These are phyloP conservation scores for Tetrahymena thermophila DNA, from an alignment of 73 alveolate species.

Conservation along the genomic window DNA sequence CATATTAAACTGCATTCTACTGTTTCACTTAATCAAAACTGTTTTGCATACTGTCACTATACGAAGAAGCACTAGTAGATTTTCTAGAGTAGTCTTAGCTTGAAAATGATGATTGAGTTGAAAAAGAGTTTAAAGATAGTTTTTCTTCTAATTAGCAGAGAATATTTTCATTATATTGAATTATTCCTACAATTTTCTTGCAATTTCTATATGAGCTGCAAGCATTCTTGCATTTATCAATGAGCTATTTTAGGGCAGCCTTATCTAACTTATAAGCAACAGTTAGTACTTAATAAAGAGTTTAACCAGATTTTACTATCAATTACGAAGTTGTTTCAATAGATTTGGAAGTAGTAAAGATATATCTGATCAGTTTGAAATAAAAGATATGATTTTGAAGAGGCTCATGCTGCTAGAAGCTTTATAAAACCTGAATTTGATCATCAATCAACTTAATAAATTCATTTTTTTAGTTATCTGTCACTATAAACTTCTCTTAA, in stretches of 20 bases:
- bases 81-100: neutral
- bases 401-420: neutral
- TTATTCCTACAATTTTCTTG: neutral
- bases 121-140: neutral
- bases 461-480: neutral
- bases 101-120: neutral
- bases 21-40: neutral
- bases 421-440: neutral
- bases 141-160: neutral
- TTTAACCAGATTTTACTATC: neutral
- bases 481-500: neutral
- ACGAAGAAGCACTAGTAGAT: neutral
- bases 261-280: neutral
- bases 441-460: neutral
- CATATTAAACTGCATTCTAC: neutral
- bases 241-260: neutral
- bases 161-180: neutral
- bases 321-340: neutral
- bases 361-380: neutral
- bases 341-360: neutral
- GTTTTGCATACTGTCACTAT: neutral
- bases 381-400: neutral
- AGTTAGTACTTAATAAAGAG: neutral
- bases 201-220: neutral
- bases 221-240: neutral